These are phyloP conservation scores for Magnolia changhungtana DNA, from an alignment of 164 flowering plant species.

Conservation along the genomic window DNA sequence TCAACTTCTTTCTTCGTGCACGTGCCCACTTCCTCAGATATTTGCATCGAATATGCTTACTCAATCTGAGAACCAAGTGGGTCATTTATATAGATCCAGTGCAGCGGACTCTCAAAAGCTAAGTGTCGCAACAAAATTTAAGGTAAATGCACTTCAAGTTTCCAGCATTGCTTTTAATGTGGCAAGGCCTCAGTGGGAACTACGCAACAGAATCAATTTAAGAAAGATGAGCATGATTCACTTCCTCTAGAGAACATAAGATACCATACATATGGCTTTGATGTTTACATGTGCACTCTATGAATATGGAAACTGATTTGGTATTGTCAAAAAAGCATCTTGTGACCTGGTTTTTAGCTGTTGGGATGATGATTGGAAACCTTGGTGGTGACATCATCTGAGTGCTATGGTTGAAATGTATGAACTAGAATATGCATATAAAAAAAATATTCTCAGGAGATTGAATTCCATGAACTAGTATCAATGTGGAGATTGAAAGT, in stretches of 20 bases:
- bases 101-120: constrained; percentile 94
- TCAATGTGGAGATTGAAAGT: too few relatives aligned
- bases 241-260: background rate
- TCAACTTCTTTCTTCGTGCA: constrained; percentile 81
- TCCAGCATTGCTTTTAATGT: background rate
- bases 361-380: too few relatives aligned
- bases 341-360: too few relatives aligned
- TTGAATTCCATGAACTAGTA: too few relatives aligned
- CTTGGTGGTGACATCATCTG: too few relatives aligned
- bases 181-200: background rate
- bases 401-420: too few relatives aligned
- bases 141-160: constrained; percentile 43
- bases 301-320: too few relatives aligned
- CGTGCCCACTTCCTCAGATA: constrained; percentile 72
- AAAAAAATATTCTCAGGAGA: too few relatives aligned
- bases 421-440: too few relatives aligned
- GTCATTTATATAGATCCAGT: constrained; percentile 74
- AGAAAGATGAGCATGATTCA: background rate
- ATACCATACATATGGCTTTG: background rate
- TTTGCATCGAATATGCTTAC: constrained; percentile 85
- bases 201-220: too few relatives aligned
- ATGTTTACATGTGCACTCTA: background rate
- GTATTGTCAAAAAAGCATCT: too few relatives aligned
- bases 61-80: constrained; percentile 79
- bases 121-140: constrained; percentile 94